Base-by-base conservation (phyloP, 2,329 filamentous ascomycete genomes). In the Penicillium sp. region DNA sequence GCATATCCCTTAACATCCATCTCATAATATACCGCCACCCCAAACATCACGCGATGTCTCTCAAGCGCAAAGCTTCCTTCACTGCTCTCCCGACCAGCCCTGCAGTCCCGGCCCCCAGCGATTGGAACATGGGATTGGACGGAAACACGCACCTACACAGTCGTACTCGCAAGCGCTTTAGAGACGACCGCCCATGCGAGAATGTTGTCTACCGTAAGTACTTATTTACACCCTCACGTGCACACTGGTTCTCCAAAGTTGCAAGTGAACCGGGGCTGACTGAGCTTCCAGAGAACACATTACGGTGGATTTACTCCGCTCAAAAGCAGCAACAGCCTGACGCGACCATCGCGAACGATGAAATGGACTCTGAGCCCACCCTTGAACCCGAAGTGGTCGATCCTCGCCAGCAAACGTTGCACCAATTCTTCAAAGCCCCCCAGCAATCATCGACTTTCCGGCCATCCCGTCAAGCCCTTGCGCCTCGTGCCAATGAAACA, bases 41-140 rank as follows among this genome's bases (percentile, higher is more conserved):
- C 16, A 42, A 32, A 21, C 11, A 29, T 14, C 11, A 16, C 5
- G 54, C 42, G n/a, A 85, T 86, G 83, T 74, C 76, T 21, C 72
- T 81, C 68, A 86, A 86, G 69, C 82, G 83, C 66, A 86, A 86
- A 68, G 81, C 82, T 43, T 83, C 81, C 40, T 76, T 78, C 58
- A 77, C 81, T 14, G 75, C 67, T 13, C 59, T 79, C 16, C 66
- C 77, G 34, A 75, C 78, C 16, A 58, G 52, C 43, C 51, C 50
- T 29, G 60, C 56, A 34, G 52, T 27, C 13, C 50, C 60, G 27
- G 45, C 55, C 47, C 55, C 56, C 18, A 57, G 55, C 39, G 63
- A 47, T 64, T 71, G 61, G 67, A 61, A 27, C 18, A 63, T 69
- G 57, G 3, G 22, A 21, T 64, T 69, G 39, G 71, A 73, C 49